Percentiles rank a stretch among this genome's conserved stretches.
phyloP scores from a whole-genome alignment of 78 protist genomes.

The Dictyostelium intermedium region DNA sequence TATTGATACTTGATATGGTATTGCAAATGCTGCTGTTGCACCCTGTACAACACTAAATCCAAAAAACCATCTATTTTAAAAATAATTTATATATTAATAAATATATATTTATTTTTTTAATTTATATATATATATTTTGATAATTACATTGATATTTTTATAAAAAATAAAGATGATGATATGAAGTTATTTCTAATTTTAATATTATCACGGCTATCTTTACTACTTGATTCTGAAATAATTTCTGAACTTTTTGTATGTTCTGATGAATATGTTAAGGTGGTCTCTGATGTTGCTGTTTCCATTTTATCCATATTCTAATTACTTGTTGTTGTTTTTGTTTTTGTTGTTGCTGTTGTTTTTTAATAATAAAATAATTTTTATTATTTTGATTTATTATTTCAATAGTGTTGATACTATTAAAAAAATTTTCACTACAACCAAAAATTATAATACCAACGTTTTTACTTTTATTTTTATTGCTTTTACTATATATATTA shows the following conservation, averaged over 20 bases:
- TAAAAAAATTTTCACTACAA: not conserved
- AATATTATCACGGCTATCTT: not conserved
- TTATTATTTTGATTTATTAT: not conserved
- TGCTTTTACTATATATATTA: not conserved
- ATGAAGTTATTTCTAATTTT: not conserved
- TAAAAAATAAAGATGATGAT: constrained; percentile 27
- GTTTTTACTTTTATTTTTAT: not conserved
- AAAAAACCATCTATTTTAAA: constrained; percentile 55
- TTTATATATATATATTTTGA: not conserved
- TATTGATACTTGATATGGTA: constrained; percentile 11
- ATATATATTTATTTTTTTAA: not conserved
- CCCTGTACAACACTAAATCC: constrained; percentile 49
- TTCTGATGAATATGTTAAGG: constrained; percentile 46
- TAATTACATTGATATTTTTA: constrained; percentile 56
- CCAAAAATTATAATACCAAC: too few relatives aligned
- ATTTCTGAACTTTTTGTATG: constrained; percentile 53
- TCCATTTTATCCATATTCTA: constrained; percentile 39
- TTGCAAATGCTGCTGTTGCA: constrained; percentile 18
- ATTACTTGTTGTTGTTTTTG: not conserved
- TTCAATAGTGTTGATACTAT: not conserved
- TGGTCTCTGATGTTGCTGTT: constrained; percentile 28
- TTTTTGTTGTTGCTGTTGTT: not conserved
- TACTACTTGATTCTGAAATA: constrained; percentile 18
- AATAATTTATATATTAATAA: not conserved
- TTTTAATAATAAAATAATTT: not conserved